Evolutionary conservation across 2,329 filamentous ascomycete species (phyloP), one percentile per base, ranked within the genome.

Genomic region (Xylaria sp.): DNA sequence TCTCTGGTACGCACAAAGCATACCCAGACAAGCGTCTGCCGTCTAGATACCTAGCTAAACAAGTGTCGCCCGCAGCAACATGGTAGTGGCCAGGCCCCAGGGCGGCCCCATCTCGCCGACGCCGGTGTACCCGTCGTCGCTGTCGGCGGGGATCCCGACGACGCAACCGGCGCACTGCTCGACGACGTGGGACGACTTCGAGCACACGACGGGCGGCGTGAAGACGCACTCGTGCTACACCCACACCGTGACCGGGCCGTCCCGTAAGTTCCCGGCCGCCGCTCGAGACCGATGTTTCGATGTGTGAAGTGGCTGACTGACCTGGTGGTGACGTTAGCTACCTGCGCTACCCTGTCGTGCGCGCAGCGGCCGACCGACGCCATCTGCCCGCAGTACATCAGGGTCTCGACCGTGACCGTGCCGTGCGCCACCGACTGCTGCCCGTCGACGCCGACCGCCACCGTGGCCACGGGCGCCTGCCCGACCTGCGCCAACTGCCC

Each of bases 361-460:
- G n/a, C 60, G 2, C 34, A 60, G 7, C 44, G 19, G 7, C 46
- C 61, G 2, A 64, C 63, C 1, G 60, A 64, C 29, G 50, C 53
- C 18, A 41, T 65, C 18, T 74, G 72, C 59, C 69, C 70, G 13
- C 16, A 57, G 43, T 62, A 64, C 54, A 66, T 73, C 59, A 63
- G 55, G 56, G 57, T 70, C 16, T 68, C 66, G n/a, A 71, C 67
- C 41, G 56, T 66, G 3, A 59, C 63, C 19, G 67, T 75, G 2
- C 75, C 74, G 16, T 73, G 73, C 57, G 54, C 60, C 37, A 71
- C 71, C 18, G 60, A 70, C 48, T 74, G 71, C 63, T 77, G 75
- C 62, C 68, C 68, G n/a, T 61, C 52, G 8, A 77, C 74, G 7
- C 56, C 68, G 37, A 69, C 67, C 5, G 48, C 56, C 19, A 61